These are phyloP conservation scores for Pouteria glomerata DNA, from an alignment of 148 eudicot genomes.

Conservation along the genomic window DNA sequence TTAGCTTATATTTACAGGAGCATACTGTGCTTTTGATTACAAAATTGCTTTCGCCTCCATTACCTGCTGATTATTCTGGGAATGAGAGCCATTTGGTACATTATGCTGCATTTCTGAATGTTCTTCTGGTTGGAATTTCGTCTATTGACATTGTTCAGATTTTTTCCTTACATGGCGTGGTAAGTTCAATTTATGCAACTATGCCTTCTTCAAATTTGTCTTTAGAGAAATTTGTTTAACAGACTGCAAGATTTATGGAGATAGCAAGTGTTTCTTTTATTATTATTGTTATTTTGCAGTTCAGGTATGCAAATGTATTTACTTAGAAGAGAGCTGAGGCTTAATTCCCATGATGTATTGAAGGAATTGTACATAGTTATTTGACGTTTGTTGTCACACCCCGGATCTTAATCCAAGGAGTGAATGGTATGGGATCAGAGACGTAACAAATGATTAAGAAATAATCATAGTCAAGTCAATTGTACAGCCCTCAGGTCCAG, in stretches of 20 bases:
- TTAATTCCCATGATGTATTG: too few relatives aligned
- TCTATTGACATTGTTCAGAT: constrained; percentile 76
- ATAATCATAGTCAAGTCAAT: too few relatives aligned
- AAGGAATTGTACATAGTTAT: neutral
- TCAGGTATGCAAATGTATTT: neutral
- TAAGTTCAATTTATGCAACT: constrained; percentile 29
- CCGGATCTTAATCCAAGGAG: too few relatives aligned
- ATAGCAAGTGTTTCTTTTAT: neutral
- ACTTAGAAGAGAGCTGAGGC: too few relatives aligned
- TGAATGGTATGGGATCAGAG: too few relatives aligned
- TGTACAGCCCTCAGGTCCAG: too few relatives aligned
- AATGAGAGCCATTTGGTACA: constrained; percentile 70
- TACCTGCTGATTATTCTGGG: constrained; percentile 65
- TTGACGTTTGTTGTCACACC: neutral
- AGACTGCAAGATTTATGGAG: neutral
- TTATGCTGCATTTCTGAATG: constrained; percentile 68
- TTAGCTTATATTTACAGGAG: constrained; percentile 46
- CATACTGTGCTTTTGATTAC: constrained; percentile 61
- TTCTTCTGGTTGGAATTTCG: constrained; percentile 80
- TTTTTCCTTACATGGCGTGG: constrained; percentile 89
- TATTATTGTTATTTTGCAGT: neutral
- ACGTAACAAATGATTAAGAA: too few relatives aligned
- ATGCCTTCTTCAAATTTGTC: neutral
- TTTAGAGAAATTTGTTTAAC: neutral
- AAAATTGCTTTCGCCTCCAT: constrained; percentile 71